phyloP scores from a whole-genome alignment of 805 yeast species.

The Myxozyma melibiosi region DNA sequence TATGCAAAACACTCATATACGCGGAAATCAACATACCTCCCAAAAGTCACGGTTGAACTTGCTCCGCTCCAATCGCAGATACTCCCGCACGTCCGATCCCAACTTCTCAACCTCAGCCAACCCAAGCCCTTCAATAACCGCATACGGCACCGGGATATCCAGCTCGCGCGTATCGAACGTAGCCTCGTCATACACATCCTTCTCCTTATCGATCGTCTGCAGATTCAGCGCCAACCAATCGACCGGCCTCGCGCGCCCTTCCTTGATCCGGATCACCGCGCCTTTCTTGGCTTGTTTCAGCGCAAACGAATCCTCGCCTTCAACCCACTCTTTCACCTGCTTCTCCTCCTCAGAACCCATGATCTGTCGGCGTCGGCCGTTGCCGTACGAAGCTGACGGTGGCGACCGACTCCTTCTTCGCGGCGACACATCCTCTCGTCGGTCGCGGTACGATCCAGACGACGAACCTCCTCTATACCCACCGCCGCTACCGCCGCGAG shows the following conservation, averaged over 20 bases:
- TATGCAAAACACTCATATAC: neutral
- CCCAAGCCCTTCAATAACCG: constrained; percentile 30
- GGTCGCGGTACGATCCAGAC: too few relatives aligned
- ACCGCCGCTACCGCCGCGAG: neutral
- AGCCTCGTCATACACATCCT: constrained; percentile 25
- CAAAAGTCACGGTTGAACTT: constrained; percentile 33
- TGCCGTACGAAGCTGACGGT: neutral
- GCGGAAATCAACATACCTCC: constrained; percentile 27
- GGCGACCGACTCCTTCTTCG: constrained; percentile 13
- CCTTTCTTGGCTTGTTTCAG: constrained; percentile 39
- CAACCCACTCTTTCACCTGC: constrained; percentile 36
- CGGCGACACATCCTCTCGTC: neutral
- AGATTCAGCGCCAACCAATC: constrained; percentile 37
- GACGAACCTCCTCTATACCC: neutral
- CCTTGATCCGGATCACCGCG: constrained; percentile 38
- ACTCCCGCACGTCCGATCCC: constrained; percentile 19
- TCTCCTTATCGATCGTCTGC: constrained; percentile 19
- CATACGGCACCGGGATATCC: constrained; percentile 32
- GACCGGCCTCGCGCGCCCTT: constrained; percentile 36
- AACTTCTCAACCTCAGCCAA: constrained; percentile 25
- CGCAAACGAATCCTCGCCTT: constrained; percentile 39
- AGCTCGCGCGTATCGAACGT: constrained; percentile 24
- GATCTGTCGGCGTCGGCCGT: neutral
- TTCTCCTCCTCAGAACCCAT: constrained; percentile 22
- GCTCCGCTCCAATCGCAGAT: constrained; percentile 14